Base-by-base conservation (phyloP, 768 basidiomycete genomes). In the Suillus sp. region DNA sequence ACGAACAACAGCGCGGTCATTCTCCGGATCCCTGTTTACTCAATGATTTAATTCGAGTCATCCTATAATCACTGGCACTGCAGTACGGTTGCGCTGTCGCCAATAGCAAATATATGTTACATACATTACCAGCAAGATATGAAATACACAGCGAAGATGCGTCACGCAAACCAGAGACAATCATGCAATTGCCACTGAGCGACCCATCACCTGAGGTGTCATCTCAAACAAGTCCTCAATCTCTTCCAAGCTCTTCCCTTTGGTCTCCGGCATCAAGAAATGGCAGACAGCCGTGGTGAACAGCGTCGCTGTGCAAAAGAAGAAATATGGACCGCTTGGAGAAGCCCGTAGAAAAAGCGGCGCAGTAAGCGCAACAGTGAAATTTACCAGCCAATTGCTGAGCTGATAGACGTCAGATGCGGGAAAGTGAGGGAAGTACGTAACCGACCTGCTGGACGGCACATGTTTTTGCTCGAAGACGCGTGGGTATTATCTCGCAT, bases 401-500 rank as follows among this genome's bases (percentile, higher is more conserved):
- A 68, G 70, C 71, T 70, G 45, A 38, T 59, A 51, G 47, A 65
- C 25, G 22, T 68, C 57, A 68, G 55, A 45, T 37, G 47, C 32
- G 25, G 27, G 18, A 9, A 30, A 30, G 18, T 9, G 27, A 51
- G 27, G 16, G 47, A 35, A 48, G 54, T 38, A 4, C n/a, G 45
- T 10, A n/a, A 66, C 78, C 38, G 37, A 80, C 80, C 76, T 80
- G 81, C 65, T 81, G 79, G 34, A 78, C 66, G 37, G 77, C 79
- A 71, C 62, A 83, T 67, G 66, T 79, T 72, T 64, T 81, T 65
- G 81, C 79, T 27, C 83, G 78, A 18, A 82, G 79, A 22, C 77
- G 76, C 18, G 74, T 78, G 6, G 83, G 84, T 65, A 85, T 75
- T 43, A 85, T 80, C 68, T 85, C 84, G 43, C 75, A 79, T 25